These are phyloP conservation scores for Simplicillium sp. DNA, from an alignment of 2,329 filamentous ascomycete species.

Conservation along the genomic window DNA sequence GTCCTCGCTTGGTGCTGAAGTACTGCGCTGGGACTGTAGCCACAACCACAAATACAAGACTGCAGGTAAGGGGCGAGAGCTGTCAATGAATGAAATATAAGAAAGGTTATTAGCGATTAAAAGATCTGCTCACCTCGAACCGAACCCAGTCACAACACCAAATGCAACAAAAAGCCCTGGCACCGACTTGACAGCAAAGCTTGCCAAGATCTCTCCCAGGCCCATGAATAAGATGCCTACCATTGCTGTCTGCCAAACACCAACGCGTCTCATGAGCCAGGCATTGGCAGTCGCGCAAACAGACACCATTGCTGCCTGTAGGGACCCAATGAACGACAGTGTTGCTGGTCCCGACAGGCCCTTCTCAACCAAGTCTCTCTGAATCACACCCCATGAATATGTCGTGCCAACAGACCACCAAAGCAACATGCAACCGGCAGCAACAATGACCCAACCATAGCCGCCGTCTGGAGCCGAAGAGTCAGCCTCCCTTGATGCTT, in stretches of 20 bases:
- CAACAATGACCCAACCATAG: conserved; percentile 41
- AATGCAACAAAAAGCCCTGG: conserved; percentile 38
- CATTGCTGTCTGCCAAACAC: conserved; percentile 26
- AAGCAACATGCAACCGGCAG: conserved; percentile 33
- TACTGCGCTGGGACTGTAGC: conserved; percentile 42
- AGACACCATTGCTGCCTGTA: conserved; percentile 29
- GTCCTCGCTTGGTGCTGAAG: conserved; percentile 40
- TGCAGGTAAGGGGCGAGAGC: background rate
- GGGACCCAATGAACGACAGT: conserved; percentile 45
- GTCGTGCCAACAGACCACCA: conserved; percentile 44
- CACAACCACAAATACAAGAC: conserved; percentile 29
- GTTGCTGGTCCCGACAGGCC: conserved; percentile 34
- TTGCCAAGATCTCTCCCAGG: conserved; percentile 20
- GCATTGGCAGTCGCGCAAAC: conserved; percentile 39
- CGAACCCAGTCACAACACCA: conserved; percentile 28
- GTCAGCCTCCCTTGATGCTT: conserved; percentile 29
- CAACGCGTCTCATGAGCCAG: conserved; percentile 27
- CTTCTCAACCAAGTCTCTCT: conserved; percentile 39
- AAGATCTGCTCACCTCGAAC: conserved; percentile 15
- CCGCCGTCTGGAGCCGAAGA: conserved; percentile 36
- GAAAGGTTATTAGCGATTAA: conserved; percentile 1
- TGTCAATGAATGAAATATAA: background rate
- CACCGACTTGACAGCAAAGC: background rate
- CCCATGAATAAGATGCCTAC: conserved; percentile 38
- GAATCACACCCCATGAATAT: conserved; percentile 48